These are phyloP conservation scores for Grosmannia penicillata DNA, from an alignment of 2,329 filamentous ascomycete species.

Conservation along the genomic window DNA sequence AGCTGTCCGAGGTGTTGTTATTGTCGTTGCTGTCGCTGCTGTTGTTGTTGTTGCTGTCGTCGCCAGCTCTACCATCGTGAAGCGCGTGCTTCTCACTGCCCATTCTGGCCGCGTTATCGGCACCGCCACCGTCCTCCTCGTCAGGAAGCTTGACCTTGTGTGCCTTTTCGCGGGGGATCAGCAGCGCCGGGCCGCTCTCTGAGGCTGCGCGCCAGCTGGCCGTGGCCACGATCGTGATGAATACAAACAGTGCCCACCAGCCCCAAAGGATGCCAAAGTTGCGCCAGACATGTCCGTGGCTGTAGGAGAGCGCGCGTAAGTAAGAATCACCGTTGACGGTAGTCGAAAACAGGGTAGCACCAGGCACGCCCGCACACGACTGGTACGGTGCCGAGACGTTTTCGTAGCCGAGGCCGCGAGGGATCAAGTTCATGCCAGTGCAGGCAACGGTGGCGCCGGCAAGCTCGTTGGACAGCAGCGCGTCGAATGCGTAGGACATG, in stretches of 20 bases:
- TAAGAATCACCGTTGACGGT: slow-evolving; percentile 35
- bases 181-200: slow-evolving; percentile 4
- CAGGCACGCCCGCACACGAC: slow-evolving; percentile 43
- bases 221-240: slow-evolving; percentile 37
- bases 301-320: slow-evolving; percentile 31
- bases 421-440: slow-evolving; percentile 32
- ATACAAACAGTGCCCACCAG: slow-evolving; percentile 59
- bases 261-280: slow-evolving; percentile 69
- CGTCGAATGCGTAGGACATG: slow-evolving; percentile 50
- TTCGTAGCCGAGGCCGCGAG: slow-evolving; percentile 31
- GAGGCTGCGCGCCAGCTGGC: slow-evolving; percentile 4
- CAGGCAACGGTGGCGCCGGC: slow-evolving; percentile 36
- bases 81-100: neutral
- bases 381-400: slow-evolving; percentile 21
- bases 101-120: neutral
- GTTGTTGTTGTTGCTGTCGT: neutral
- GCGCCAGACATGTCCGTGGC: slow-evolving; percentile 47
- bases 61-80: neutral
- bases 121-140: neutral
- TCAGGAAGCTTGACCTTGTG: slow-evolving; percentile 1
- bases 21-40: neutral
- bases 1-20: neutral
- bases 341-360: slow-evolving; percentile 30
- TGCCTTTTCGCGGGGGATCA: slow-evolving; percentile 9
- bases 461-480: slow-evolving; percentile 38